A percentile compares a stretch with the other conserved stretches of the same genome.
Conservation (phyloP, 352 stramenopile species). For the Phytophthora citricola region DNA sequence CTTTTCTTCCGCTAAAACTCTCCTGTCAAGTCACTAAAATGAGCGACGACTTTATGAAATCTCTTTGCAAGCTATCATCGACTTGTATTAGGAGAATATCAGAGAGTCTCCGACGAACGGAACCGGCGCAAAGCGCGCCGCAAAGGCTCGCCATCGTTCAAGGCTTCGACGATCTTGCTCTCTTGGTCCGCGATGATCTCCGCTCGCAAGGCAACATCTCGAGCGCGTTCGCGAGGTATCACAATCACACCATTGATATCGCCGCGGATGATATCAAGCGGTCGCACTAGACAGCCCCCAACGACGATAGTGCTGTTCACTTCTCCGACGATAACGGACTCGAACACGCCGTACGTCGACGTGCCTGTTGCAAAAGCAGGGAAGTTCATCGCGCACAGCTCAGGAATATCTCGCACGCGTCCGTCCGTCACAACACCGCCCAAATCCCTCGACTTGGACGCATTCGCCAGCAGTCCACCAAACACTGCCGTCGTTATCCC, state of each 20-base stretch:
- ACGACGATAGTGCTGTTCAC: slow-evolving; percentile 76
- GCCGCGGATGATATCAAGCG: slow-evolving; percentile 79
- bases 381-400: slow-evolving; percentile 72
- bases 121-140: slow-evolving; percentile 81
- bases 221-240: slow-evolving; percentile 71
- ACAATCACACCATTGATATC: slow-evolving; percentile 87
- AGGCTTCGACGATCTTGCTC: slow-evolving; percentile 75
- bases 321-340: slow-evolving; percentile 67
- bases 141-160: slow-evolving; percentile 81
- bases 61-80: too few relatives aligned
- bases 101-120: slow-evolving; percentile 38
- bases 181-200: slow-evolving; percentile 85
- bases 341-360: slow-evolving; percentile 72
- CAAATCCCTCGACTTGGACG: slow-evolving; percentile 67
- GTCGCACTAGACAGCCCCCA: slow-evolving; percentile 77
- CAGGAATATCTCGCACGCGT: slow-evolving; percentile 81
- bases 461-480: slow-evolving; percentile 72
- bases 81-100: neutral
- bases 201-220: slow-evolving; percentile 71
- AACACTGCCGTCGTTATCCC: slow-evolving; percentile 74
- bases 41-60: too few relatives aligned
- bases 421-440: slow-evolving; percentile 77
- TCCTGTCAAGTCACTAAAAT: too few relatives aligned
- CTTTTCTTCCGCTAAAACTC: too few relatives aligned
- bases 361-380: slow-evolving; percentile 74